Percentiles rank a stretch among this genome's conserved stretches.
These are phyloP conservation scores for Alternaria metachromatica DNA, from an alignment of 2,329 filamentous ascomycete species.

Conservation along the genomic window DNA sequence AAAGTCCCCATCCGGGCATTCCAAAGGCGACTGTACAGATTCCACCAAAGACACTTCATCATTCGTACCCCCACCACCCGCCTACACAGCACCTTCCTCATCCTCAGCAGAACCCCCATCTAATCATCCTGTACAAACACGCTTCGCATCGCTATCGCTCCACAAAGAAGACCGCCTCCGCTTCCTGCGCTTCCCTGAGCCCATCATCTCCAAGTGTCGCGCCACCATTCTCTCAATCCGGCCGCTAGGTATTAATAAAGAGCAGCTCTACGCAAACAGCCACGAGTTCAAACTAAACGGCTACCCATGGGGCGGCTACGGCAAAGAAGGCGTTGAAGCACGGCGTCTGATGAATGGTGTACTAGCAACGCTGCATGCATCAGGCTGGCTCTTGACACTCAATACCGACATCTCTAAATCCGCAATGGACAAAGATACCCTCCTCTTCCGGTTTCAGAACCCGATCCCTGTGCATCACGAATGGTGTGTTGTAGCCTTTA, in stretches of 20 bases:
- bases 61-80: conserved; percentile 10
- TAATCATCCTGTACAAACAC: conserved; percentile 21
- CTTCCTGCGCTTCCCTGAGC: conserved; percentile 44
- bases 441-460: conserved; percentile 49
- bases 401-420: conserved; percentile 48
- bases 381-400: conserved; percentile 50
- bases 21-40: conserved; percentile 15
- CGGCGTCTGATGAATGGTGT: conserved; percentile 43
- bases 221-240: conserved; percentile 30
- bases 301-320: conserved; percentile 44
- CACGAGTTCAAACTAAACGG: conserved; percentile 49
- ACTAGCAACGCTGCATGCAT: conserved; percentile 25
- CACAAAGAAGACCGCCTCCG: conserved; percentile 38
- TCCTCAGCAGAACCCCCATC: conserved; percentile 4
- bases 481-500: conserved; percentile 50
- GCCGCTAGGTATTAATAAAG: conserved; percentile 40
- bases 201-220: conserved; percentile 37
- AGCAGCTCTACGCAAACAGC: conserved; percentile 41
- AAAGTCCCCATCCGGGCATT: conserved; percentile 16
- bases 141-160: conserved; percentile 33
- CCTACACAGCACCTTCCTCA: conserved; percentile 13
- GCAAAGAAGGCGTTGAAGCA: conserved; percentile 36
- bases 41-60: neutral
- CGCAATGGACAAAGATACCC: conserved; percentile 32
- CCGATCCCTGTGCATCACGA: conserved; percentile 44